A percentile compares a stretch with the other conserved stretches of the same genome.
phyloP scores from a whole-genome alignment of 73 alveolate genomes.

The Blepharisma japonicum region DNA sequence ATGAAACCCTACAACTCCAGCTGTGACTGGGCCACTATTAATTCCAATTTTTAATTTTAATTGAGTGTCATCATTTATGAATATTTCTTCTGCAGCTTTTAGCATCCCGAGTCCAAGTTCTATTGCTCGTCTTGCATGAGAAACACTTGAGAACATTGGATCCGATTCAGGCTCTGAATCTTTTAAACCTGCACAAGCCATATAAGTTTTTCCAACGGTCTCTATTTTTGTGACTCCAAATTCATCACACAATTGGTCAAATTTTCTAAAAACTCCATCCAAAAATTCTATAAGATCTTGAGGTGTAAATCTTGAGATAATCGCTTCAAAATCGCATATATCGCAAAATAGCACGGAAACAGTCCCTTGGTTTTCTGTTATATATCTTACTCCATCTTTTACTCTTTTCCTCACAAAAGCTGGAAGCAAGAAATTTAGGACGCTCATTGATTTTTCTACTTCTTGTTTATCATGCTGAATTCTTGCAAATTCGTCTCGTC shows the following conservation, averaged over 20 bases:
- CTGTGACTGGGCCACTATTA: conserved; percentile 96
- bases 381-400: conserved; percentile 10
- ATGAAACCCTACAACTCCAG: conserved; percentile 98
- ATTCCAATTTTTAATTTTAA: conserved; percentile 83
- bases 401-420: conserved; percentile 5
- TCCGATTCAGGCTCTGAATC: conserved; percentile 42
- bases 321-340: conserved; percentile 53
- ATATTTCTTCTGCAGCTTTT: not conserved
- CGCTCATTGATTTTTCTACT: conserved; percentile 40
- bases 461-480: conserved; percentile 33
- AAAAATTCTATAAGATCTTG: conserved; percentile 50
- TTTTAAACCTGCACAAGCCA: conserved; percentile 90
- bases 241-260: conserved; percentile 44
- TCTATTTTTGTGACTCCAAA: conserved; percentile 61
- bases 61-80: not conserved
- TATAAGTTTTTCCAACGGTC: conserved; percentile 87
- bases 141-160: not conserved
- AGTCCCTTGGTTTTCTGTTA: conserved; percentile 16
- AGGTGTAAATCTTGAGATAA: conserved; percentile 42
- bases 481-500: not conserved
- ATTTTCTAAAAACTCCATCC: conserved; percentile 46
- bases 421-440: conserved; percentile 45
- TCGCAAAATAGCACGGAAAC: conserved; percentile 64
- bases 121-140: conserved; percentile 20
- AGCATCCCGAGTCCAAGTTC: conserved; percentile 11